Evolutionary conservation across 2,329 filamentous ascomycete genomes (phyloP), one percentile per base, ranked within the genome.

Genomic region (Albifimbria verrucaria): DNA sequence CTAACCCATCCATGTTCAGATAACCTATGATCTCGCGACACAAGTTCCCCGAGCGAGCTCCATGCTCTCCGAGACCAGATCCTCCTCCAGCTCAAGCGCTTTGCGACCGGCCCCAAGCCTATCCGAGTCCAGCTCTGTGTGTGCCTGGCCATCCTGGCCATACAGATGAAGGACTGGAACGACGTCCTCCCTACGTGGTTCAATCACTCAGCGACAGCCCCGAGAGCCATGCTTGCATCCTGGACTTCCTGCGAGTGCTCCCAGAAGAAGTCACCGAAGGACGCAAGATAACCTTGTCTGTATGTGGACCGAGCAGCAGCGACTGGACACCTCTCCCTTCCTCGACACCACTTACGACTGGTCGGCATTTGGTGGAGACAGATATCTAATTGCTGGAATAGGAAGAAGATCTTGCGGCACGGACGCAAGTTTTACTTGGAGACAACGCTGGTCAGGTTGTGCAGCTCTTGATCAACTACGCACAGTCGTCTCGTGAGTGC

Each of bases 221-320:
- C 55, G 85, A 87, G 66, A 91, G 88, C 69, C 85, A 94, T 64
- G 85, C 92, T 59, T 94, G 89, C 71, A 89, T 97, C 65, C 80
- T 99, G 67, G 94, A 99, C 72, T 99, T 99, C 72, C 81, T 99
- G 60, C 92, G 91, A 72, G 92, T 99, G 65, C 86, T 99, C 60
- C 94, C 94, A 52, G 94, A 99, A 80, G 94, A 99, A 82, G 94
- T 99, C 68, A 97, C 90, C 63, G 93, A 99, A 81, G 94, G 94
- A 77, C 91, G 94, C 76, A 99, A 97, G 79, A 97, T 99, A 82
- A 96, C 92, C 81, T 83, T 99, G 77, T 92, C 91, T 85, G 92
- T 96, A 94, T 79, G 91, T 93, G 82, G 86, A 88, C 78, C 79
- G 77, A 78, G 71, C 63, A 75, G 66, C 69, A 75, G 71, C 77